Evolutionary conservation across 2,329 filamentous ascomycete genomes (phyloP).

Genomic region (Botrytis aclada): DNA sequence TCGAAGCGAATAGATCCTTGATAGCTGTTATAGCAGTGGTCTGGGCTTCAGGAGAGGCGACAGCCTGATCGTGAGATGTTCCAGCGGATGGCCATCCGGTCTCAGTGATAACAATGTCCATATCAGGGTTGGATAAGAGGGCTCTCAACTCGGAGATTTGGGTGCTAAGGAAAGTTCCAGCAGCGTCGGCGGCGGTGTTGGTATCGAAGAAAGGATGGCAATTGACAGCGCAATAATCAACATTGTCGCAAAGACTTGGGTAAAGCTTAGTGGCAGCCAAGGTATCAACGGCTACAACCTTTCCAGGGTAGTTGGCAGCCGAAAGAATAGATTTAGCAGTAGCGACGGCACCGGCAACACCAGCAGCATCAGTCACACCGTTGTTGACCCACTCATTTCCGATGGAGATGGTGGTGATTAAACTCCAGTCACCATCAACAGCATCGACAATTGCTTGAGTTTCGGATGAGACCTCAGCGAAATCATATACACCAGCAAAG

Average conservation of each 20-base stretch:
- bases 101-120: constrained; percentile 73
- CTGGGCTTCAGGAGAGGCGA: constrained; percentile 68
- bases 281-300: constrained; percentile 78
- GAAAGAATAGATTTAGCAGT: constrained; percentile 57
- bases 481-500: constrained; percentile 71
- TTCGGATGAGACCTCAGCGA: constrained; percentile 41
- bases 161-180: constrained; percentile 64
- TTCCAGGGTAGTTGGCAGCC: constrained; percentile 63
- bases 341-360: constrained; percentile 57
- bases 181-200: constrained; percentile 54
- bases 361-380: constrained; percentile 49
- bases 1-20: constrained; percentile 53
- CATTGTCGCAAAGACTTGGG: constrained; percentile 63
- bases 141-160: constrained; percentile 49
- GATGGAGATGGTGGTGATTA: constrained; percentile 68
- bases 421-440: constrained; percentile 61
- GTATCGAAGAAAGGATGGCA: constrained; percentile 81
- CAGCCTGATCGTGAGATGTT: constrained; percentile 60
- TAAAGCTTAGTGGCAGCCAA: constrained; percentile 65
- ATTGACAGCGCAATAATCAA: constrained; percentile 77
- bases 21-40: constrained; percentile 62
- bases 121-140: constrained; percentile 44
- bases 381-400: constrained; percentile 80
- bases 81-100: constrained; percentile 80
- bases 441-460: constrained; percentile 61